Conservation (phyloP, 805 yeast genomes). For the Wickerhamiella bombiphila region DNA sequence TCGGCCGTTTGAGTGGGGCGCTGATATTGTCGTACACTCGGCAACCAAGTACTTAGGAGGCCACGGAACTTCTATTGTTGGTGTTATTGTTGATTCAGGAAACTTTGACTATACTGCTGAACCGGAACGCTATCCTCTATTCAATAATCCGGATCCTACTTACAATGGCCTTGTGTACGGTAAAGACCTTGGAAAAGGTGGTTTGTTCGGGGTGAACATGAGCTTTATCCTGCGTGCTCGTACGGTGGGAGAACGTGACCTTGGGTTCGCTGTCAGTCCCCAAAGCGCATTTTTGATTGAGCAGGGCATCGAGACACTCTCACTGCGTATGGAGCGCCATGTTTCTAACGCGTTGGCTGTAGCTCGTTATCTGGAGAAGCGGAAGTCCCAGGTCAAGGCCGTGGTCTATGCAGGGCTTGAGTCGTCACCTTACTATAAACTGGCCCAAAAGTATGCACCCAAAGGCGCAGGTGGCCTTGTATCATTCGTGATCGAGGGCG, state of each 20-base stretch:
- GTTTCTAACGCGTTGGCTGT: conserved; percentile 65
- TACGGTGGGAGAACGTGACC: conserved; percentile 41
- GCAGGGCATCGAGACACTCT: conserved; percentile 89
- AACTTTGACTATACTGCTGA: conserved; percentile 81
- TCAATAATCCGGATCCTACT: conserved; percentile 80
- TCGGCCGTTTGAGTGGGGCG: conserved; percentile 70
- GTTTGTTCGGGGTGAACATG: conserved; percentile 7
- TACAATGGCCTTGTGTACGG: conserved; percentile 78
- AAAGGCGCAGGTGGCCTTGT: conserved; percentile 79
- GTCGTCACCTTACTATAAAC: conserved; percentile 61
- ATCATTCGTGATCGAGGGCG: conserved; percentile 74
- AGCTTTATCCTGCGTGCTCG: conserved; percentile 17
- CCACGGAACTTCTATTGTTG: conserved; percentile 84
- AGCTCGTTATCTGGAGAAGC: conserved; percentile 57
- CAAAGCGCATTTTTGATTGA: conserved; percentile 73
- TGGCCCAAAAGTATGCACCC: conserved; percentile 67
- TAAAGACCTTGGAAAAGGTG: conserved; percentile 40
- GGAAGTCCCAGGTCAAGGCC: conserved; percentile 63
- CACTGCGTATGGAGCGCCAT: conserved; percentile 88
- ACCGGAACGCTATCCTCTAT: conserved; percentile 83
- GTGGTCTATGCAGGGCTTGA: conserved; percentile 87
- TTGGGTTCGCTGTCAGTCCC: conserved; percentile 82
- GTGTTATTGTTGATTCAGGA: conserved; percentile 75
- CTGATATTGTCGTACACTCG: conserved; percentile 81
- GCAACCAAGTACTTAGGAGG: conserved; percentile 93